phyloP scores from a whole-genome alignment of 2,329 filamentous ascomycete species.

The Lecanicillium sp. region DNA sequence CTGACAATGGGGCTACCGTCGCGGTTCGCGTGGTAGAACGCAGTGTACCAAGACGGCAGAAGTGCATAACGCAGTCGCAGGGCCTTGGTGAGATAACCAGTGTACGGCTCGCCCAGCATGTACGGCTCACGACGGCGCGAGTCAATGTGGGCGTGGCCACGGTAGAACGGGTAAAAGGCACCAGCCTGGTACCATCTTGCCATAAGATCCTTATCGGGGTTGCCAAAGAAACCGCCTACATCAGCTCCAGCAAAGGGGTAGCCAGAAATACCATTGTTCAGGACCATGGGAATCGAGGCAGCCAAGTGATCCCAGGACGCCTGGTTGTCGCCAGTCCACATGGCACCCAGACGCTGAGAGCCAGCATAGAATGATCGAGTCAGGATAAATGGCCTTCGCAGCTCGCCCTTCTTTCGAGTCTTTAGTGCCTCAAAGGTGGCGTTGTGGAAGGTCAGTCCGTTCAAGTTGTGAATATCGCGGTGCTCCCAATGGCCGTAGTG shows the following conservation, averaged over 20 bases:
- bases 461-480: slow-evolving; percentile 90
- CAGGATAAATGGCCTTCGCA: slow-evolving; percentile 81
- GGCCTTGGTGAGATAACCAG: slow-evolving; percentile 77
- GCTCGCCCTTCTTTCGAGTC: slow-evolving; percentile 77
- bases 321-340: slow-evolving; percentile 99
- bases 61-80: slow-evolving; percentile 83
- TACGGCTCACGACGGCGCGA: slow-evolving; percentile 92
- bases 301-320: slow-evolving; percentile 86
- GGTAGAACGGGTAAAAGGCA: slow-evolving; percentile 97
- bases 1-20: slow-evolving; percentile 81
- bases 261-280: slow-evolving; percentile 86
- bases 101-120: slow-evolving; percentile 76
- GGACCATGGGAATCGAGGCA: slow-evolving; percentile 85
- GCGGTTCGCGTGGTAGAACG: slow-evolving; percentile 81
- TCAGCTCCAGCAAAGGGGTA: slow-evolving; percentile 94
- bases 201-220: slow-evolving; percentile 85
- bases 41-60: slow-evolving; percentile 92
- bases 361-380: slow-evolving; percentile 91
- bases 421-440: slow-evolving; percentile 82
- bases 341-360: slow-evolving; percentile 81
- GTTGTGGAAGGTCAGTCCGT: slow-evolving; percentile 92
- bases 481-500: slow-evolving; percentile 93
- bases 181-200: slow-evolving; percentile 95
- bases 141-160: slow-evolving; percentile 93
- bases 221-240: slow-evolving; percentile 96